Conservation (phyloP, 208 protist species). For the Tritrichomonas foetus region DNA sequence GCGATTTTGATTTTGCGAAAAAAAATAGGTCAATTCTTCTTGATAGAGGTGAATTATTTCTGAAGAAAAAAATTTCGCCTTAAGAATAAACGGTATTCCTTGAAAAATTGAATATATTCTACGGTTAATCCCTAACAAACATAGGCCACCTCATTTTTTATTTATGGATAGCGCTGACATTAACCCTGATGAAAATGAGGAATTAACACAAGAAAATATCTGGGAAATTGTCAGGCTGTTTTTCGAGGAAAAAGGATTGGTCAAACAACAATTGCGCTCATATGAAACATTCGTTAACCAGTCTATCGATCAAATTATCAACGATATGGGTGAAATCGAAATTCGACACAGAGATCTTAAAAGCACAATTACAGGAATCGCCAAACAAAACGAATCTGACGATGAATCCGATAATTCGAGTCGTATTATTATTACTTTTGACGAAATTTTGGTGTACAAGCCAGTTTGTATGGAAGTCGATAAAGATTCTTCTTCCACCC, state of each 20-base stretch:
- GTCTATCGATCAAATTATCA: slow-evolving; percentile 72
- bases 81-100: too few relatives aligned
- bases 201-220: slow-evolving; percentile 74
- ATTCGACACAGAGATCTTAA: slow-evolving; percentile 43
- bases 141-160: too few relatives aligned
- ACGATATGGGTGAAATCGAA: slow-evolving; percentile 63
- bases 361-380: not conserved
- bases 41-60: too few relatives aligned
- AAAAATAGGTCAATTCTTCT: too few relatives aligned
- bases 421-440: not conserved
- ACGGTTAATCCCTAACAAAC: too few relatives aligned
- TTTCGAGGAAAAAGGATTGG: slow-evolving; percentile 91
- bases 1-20: too few relatives aligned
- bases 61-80: too few relatives aligned
- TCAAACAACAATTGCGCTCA: slow-evolving; percentile 96
- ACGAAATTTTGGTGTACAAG: slow-evolving; percentile 66
- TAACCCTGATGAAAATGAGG: too few relatives aligned
- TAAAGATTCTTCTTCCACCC: slow-evolving; percentile 35
- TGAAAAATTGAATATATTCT: too few relatives aligned
- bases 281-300: slow-evolving; percentile 89
- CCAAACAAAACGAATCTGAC: slow-evolving; percentile 62
- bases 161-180: too few relatives aligned
- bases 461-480: slow-evolving; percentile 57
- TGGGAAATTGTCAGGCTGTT: slow-evolving; percentile 92
- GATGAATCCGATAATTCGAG: slow-evolving; percentile 39